Percentiles rank a stretch among this genome's conserved stretches.
These are phyloP conservation scores for Arthrinium puccinioides DNA, from an alignment of 2,329 filamentous ascomycete species.

Conservation along the genomic window DNA sequence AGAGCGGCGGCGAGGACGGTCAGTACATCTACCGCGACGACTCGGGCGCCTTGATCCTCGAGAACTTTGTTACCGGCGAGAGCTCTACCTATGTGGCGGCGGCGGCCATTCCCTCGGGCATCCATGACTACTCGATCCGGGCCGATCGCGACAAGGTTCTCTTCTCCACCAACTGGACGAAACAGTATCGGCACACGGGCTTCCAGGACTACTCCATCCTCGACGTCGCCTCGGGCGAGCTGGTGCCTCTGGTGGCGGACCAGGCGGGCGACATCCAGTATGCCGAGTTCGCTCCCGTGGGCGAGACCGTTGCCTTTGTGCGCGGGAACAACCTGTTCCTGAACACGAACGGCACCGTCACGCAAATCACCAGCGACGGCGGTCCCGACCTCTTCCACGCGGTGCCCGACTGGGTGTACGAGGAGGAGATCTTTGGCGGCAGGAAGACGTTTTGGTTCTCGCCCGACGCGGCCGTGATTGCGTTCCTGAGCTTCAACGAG, in stretches of 20 bases:
- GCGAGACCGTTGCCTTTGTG: conserved; percentile 58
- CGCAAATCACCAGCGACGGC: conserved; percentile 52
- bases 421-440: conserved; percentile 49
- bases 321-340: conserved; percentile 59
- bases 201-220: conserved; percentile 60
- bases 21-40: conserved; percentile 48
- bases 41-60: conserved; percentile 48
- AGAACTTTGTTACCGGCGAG: conserved; percentile 53
- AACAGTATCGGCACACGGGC: conserved; percentile 62
- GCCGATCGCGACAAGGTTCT: conserved; percentile 51
- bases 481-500: conserved; percentile 53
- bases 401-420: conserved; percentile 59
- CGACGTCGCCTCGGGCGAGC: conserved; percentile 49
- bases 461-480: conserved; percentile 45
- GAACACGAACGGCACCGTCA: conserved; percentile 44
- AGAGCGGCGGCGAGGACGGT: conserved; percentile 51
- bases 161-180: conserved; percentile 58
- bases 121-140: conserved; percentile 54
- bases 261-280: conserved; percentile 62
- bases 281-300: conserved; percentile 51
- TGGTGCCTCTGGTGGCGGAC: conserved; percentile 47
- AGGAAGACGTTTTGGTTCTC: conserved; percentile 49
- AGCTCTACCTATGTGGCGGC: conserved; percentile 50
- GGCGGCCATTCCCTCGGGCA: conserved; percentile 46
- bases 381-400: conserved; percentile 56